A percentile compares a stretch with the other conserved stretches of the same genome.
Evolutionary conservation across 805 yeast genomes (phyloP).

Genomic region (Pichia rugopelliculosa): DNA sequence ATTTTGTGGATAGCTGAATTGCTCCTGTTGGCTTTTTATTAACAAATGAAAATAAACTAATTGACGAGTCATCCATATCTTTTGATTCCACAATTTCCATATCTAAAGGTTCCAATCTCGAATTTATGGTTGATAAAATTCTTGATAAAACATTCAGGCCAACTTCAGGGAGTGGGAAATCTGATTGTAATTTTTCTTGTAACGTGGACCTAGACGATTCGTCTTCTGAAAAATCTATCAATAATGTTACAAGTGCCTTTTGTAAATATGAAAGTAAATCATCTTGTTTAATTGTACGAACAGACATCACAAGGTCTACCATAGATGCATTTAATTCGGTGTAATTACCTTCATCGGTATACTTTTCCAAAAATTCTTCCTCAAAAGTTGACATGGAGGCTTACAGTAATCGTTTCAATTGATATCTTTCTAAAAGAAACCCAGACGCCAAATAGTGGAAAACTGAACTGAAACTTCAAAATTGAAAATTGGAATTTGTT

Average conservation of each 20-base stretch:
- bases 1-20: constrained; percentile 30
- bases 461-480: too few species aligned
- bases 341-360: background rate
- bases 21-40: constrained; percentile 35
- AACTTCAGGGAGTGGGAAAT: background rate
- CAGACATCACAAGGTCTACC: constrained; percentile 14
- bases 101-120: constrained; percentile 30
- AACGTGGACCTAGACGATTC: background rate
- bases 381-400: background rate
- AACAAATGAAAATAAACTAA: constrained; percentile 30
- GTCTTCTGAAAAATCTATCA: background rate
- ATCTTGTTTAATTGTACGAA: constrained; percentile 7
- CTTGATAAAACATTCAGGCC: constrained; percentile 5
- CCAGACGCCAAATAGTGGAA: background rate
- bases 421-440: background rate
- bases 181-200: background rate
- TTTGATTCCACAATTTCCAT: constrained; percentile 30
- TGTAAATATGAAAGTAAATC: constrained; percentile 7
- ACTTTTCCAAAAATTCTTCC: background rate
- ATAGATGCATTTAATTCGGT: constrained; percentile 12
- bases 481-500: too few species aligned
- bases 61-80: constrained; percentile 29
- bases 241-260: background rate
- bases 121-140: constrained; percentile 21
- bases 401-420: too few species aligned